These are phyloP conservation scores for Dysphania ambrosioides DNA, from an alignment of 148 eudicot species.

Conservation along the genomic window DNA sequence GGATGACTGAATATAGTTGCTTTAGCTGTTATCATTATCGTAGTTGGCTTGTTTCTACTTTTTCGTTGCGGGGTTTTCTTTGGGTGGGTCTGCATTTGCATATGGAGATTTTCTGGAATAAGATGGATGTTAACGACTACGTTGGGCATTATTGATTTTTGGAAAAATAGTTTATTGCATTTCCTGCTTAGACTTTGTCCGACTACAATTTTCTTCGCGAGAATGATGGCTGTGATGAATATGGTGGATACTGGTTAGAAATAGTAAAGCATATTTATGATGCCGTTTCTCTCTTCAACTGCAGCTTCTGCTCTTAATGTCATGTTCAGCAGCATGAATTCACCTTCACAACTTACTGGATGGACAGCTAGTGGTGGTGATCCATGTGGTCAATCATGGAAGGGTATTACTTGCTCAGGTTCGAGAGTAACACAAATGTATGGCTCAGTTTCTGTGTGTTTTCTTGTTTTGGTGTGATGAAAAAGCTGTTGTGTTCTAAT, in stretches of 20 bases:
- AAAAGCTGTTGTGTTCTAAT: slow-evolving; percentile 23
- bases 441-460: neutral
- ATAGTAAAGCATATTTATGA: neutral
- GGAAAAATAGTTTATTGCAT: neutral
- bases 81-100: no score
- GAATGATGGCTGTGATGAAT: neutral
- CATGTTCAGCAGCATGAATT: slow-evolving; percentile 70
- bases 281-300: slow-evolving; percentile 12
- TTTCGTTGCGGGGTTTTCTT: no score
- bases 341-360: slow-evolving; percentile 64
- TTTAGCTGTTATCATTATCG: neutral
- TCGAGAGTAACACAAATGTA: slow-evolving; percentile 76
- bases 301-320: slow-evolving; percentile 61
- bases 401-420: slow-evolving; percentile 79
- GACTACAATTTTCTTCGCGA: neutral
- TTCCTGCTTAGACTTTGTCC: no score
- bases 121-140: neutral
- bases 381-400: slow-evolving; percentile 92
- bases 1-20: neutral
- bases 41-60: neutral
- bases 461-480: neutral
- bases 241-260: no score
- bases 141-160: neutral
- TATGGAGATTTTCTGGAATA: neutral
- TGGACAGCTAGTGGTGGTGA: slow-evolving; percentile 77